A percentile compares a stretch with the other conserved stretches of the same genome.
Conservation (phyloP, 176 grass and related monocot species). For the Ananas comosus region DNA sequence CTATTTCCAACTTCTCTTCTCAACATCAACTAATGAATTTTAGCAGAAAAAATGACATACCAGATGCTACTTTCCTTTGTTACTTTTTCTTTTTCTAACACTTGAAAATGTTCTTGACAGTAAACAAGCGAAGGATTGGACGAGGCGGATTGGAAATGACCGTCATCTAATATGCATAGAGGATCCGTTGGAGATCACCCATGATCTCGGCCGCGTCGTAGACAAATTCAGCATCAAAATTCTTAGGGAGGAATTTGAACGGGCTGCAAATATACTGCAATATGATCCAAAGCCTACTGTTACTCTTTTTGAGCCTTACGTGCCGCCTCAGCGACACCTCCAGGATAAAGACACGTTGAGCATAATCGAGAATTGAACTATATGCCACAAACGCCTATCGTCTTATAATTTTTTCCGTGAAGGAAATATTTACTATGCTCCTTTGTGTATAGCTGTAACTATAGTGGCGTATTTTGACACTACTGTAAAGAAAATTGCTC, state of each 20-base stretch:
- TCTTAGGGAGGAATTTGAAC: constrained; percentile 86
- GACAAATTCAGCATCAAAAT: constrained; percentile 79
- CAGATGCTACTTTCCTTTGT: constrained; percentile 10
- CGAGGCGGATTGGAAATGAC: constrained; percentile 78
- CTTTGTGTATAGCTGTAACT: constrained; percentile 33
- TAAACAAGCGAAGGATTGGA: constrained; percentile 86
- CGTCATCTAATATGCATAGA: constrained; percentile 98
- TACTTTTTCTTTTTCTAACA: constrained; percentile 10
- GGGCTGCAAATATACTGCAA: constrained; percentile 81
- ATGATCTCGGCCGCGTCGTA: constrained; percentile 88
- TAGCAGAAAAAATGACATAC: no score
- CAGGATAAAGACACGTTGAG: constrained; percentile 4
- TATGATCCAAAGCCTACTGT: constrained; percentile 48
- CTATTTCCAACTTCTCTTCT: background rate
- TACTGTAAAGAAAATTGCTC: constrained; percentile 21
- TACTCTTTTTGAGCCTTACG: constrained; percentile 60
- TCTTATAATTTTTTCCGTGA: background rate
- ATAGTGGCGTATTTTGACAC: constrained; percentile 11
- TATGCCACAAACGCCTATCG: background rate
- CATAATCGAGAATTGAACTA: constrained; percentile 6
- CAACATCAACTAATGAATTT: background rate
- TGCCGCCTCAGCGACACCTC: constrained; percentile 21
- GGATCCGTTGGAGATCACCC: constrained; percentile 76
- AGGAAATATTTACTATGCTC: background rate
- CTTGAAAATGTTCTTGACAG: constrained; percentile 26